Evolutionary conservation across 257 asterid species (phyloP).

Genomic region (Eustoma russellianum): DNA sequence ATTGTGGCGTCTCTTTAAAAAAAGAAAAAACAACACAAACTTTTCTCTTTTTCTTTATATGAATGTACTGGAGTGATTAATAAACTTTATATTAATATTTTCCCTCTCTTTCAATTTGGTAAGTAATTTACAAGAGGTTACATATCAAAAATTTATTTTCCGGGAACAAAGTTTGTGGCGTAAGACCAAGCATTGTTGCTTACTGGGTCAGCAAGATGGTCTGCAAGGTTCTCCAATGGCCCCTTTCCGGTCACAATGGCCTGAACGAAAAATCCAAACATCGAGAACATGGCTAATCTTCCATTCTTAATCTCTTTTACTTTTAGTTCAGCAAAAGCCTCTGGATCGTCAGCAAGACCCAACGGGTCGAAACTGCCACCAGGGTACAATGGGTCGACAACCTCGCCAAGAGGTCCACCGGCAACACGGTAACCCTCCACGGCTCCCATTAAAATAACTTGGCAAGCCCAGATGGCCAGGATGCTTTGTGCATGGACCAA

Average conservation of each 20-base stretch:
- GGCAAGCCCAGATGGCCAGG: constrained; percentile 48
- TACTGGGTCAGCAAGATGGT: constrained; percentile 43
- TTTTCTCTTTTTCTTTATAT: too few relatives aligned
- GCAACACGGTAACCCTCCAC: constrained; percentile 53
- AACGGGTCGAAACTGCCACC: constrained; percentile 39
- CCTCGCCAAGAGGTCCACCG: constrained; percentile 42
- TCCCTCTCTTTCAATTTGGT: too few relatives aligned
- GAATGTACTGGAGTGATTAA: too few relatives aligned
- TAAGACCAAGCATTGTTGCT: constrained; percentile 48
- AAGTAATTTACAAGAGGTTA: too few relatives aligned
- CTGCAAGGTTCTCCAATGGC: constrained; percentile 38
- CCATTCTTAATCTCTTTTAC: constrained; percentile 33
- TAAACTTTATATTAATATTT: too few relatives aligned
- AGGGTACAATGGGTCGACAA: constrained; percentile 30
- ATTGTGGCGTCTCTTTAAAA: too few relatives aligned
- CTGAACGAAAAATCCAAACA: constrained; percentile 33
- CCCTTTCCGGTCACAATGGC: constrained; percentile 49
- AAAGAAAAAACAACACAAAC: too few relatives aligned
- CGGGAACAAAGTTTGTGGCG: constrained; percentile 46
- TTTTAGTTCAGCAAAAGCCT: constrained; percentile 28
- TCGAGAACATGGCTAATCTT: constrained; percentile 29
- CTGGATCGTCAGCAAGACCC: constrained; percentile 33
- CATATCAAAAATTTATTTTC: constrained; percentile 11
- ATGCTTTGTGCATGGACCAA: constrained; percentile 58
- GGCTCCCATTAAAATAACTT: constrained; percentile 46